These are phyloP conservation scores for Colletotrichum lindemuthianum DNA, from an alignment of 2,329 filamentous ascomycete species.

Conservation along the genomic window DNA sequence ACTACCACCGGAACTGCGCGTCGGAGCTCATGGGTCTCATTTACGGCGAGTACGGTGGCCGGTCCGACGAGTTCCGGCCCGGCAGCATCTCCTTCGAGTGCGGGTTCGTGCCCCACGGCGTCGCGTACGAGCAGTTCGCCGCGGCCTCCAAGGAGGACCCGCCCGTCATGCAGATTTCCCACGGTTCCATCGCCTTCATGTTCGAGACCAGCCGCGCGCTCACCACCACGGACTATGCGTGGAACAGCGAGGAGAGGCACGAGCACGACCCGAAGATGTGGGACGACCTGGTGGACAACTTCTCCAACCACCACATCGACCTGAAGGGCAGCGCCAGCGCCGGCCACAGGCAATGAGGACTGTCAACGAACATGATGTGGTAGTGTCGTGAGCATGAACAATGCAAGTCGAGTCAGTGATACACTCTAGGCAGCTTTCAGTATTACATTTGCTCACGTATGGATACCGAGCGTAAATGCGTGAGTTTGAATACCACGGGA, in stretches of 20 bases:
- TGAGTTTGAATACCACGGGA: no score
- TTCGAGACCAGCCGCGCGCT: slow-evolving; percentile 63
- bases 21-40: slow-evolving; percentile 67
- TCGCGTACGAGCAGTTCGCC: slow-evolving; percentile 56
- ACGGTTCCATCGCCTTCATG: slow-evolving; percentile 61
- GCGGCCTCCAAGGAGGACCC: slow-evolving; percentile 58
- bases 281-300: slow-evolving; percentile 64
- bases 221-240: slow-evolving; percentile 66
- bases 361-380: no score
- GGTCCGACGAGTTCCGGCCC: slow-evolving; percentile 55
- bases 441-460: no score
- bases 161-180: slow-evolving; percentile 56
- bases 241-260: slow-evolving; percentile 48
- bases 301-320: slow-evolving; percentile 44
- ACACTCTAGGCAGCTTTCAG: no score
- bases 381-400: no score
- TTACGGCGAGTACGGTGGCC: slow-evolving; percentile 44
- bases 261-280: slow-evolving; percentile 63
- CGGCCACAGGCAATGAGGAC: no score
- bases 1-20: slow-evolving; percentile 71
- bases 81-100: slow-evolving; percentile 55
- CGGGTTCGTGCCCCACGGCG: slow-evolving; percentile 59
- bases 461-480: no score
- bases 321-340: neutral
- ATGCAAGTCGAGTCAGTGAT: no score